Evolutionary conservation across 163 green algal species (phyloP), one percentile per base, ranked within the genome.

Genomic region (Prototheca wickerhamii): DNA sequence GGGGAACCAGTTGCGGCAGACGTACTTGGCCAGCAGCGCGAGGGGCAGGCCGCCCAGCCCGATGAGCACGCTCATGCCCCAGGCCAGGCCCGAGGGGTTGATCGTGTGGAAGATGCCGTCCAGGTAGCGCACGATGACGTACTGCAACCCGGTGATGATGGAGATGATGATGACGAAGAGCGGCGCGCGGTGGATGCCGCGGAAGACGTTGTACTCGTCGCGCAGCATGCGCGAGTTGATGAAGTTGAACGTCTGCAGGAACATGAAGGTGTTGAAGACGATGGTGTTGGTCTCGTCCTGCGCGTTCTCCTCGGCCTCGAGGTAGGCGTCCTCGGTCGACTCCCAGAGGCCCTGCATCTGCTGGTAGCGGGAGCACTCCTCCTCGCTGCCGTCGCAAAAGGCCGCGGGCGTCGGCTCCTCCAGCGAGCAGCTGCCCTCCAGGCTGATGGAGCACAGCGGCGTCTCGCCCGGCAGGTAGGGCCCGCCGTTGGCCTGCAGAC

Each of bases 231-330:
- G 71, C 0, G 86, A 74, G 68, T 96, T 95, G 49, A 99, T 74
- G 71, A 95, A 84, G 68, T 97, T 97, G 73, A 93, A 89, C 4
- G 84, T 82, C 86, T 97, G 87, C 68, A 87, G 81, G 53, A 86
- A 95, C 67, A 98, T 96, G 78, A 98, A 98, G 23, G 82, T 64
- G 75, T 98, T 98, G 89, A 98, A 98, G 31, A 98, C 86, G 49
- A 98, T 68, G 17, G 81, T 89, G 64, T 90, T 87, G 26, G 74
- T 59, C 21, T 67, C 65, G 61, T 82, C 58, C n/a, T 73, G 71
- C 23, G 61, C 64, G 10, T 81, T 70, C 31, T 86, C 64, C 28
- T 82, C 62, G 4, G 74, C 67, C 7, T 84, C 59, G 8, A 70
- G 31, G 10, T 71, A 51, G 30, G 72, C 32, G 49, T 75, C 52